Conservation (phyloP, 2,329 filamentous ascomycete species). For the Fusarium beomiforme region DNA sequence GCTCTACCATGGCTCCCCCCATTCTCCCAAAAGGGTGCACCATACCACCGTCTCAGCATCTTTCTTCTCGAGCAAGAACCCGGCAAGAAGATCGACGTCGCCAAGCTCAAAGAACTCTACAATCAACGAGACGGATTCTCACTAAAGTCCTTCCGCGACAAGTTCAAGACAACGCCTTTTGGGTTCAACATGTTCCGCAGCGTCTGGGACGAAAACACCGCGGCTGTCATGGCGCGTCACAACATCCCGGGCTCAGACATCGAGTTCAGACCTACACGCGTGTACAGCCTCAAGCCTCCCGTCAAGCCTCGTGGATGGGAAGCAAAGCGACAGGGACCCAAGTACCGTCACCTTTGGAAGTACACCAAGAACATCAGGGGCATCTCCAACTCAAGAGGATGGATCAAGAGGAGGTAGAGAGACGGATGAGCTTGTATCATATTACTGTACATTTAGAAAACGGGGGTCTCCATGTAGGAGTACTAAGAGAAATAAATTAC, state of each 20-base stretch:
- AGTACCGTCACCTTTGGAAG: conserved; percentile 73
- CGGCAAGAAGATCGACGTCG: conserved; percentile 65
- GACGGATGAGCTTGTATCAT: conserved; percentile 35
- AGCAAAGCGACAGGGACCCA: conserved; percentile 70
- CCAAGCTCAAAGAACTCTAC: conserved; percentile 64
- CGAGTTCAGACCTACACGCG: conserved; percentile 84
- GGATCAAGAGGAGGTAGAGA: conserved; percentile 53
- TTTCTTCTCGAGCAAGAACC: conserved; percentile 84
- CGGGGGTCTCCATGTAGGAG: conserved; percentile 36
- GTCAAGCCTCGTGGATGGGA: conserved; percentile 73
- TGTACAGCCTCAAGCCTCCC: conserved; percentile 72
- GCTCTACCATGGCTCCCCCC: conserved; percentile 85
- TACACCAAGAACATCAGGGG: conserved; percentile 68
- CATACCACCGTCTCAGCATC: conserved; percentile 88
- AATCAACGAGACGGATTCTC: conserved; percentile 73
- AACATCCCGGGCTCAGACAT: conserved; percentile 80
- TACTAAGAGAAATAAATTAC: conserved; percentile 14
- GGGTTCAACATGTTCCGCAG: conserved; percentile 90
- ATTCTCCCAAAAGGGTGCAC: conserved; percentile 86
- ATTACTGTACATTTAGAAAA: conserved; percentile 44
- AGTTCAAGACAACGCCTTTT: conserved; percentile 75
- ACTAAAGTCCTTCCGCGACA: conserved; percentile 77
- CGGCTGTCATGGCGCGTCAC: conserved; percentile 85
- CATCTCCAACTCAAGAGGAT: conserved; percentile 54
- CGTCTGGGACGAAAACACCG: conserved; percentile 88